Conservation (phyloP, 805 yeast genomes). For the Starmera dryadoides region DNA sequence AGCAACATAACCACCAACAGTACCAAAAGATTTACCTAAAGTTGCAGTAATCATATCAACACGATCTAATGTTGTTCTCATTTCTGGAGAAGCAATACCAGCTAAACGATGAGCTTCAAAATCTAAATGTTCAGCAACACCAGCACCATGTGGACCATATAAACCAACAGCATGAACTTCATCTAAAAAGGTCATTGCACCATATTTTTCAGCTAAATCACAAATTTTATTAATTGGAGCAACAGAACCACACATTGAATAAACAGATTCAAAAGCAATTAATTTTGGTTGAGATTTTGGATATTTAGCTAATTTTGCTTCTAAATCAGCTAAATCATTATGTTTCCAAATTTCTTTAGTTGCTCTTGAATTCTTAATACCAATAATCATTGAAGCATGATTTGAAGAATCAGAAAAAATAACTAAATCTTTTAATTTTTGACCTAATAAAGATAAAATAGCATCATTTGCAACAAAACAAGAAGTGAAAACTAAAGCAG, state of each 20-base stretch:
- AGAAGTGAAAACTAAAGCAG: slow-evolving; percentile 89
- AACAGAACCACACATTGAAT: slow-evolving; percentile 97
- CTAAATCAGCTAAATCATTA: slow-evolving; percentile 81
- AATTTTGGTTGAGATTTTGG: slow-evolving; percentile 89
- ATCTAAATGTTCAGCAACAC: slow-evolving; percentile 96
- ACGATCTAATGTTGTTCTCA: slow-evolving; percentile 71
- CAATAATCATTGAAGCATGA: slow-evolving; percentile 98
- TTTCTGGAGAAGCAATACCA: slow-evolving; percentile 50
- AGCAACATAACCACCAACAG: slow-evolving; percentile 97
- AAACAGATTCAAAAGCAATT: slow-evolving; percentile 95
- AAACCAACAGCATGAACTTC: slow-evolving; percentile 99
- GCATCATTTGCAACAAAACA: slow-evolving; percentile 98
- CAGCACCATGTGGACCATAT: slow-evolving; percentile 99
- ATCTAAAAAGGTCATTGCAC: slow-evolving; percentile 93
- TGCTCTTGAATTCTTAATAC: slow-evolving; percentile 85
- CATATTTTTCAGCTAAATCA: slow-evolving; percentile 94
- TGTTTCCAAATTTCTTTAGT: slow-evolving; percentile 88
- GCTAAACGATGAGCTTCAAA: slow-evolving; percentile 71
- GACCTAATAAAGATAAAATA: slow-evolving; percentile 83
- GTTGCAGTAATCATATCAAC: slow-evolving; percentile 97
- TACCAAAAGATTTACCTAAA: slow-evolving; percentile 92
- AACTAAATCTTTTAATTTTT: slow-evolving; percentile 81
- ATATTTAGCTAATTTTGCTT: slow-evolving; percentile 64
- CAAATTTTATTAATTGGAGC: slow-evolving; percentile 90
- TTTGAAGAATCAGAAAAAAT: slow-evolving; percentile 89